Conservation (phyloP, 495 filamentous ascomycete genomes). For the Neurospora intermedia region DNA sequence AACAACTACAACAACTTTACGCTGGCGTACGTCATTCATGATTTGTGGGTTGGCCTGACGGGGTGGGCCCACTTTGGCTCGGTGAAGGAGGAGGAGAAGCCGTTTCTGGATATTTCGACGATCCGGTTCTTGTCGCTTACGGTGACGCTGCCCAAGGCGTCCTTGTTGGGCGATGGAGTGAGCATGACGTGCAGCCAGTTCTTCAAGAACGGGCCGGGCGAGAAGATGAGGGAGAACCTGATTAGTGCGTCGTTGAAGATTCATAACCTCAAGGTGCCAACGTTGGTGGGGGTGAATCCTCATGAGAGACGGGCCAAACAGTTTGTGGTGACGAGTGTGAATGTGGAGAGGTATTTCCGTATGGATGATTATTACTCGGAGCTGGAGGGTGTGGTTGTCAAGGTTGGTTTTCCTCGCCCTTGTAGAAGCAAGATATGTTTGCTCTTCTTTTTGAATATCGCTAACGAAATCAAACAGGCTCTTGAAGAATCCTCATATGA, state of each 20-base stretch:
- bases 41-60: slow-evolving; percentile 23
- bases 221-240: slow-evolving; percentile 11
- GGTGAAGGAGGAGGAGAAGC: not conserved
- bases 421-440: too few species aligned
- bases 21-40: slow-evolving; percentile 18
- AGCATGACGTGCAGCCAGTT: slow-evolving; percentile 29
- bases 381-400: slow-evolving; percentile 38
- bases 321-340: slow-evolving; percentile 43
- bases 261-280: slow-evolving; percentile 42
- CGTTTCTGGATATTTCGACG: slow-evolving; percentile 14
- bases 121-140: slow-evolving; percentile 30
- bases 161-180: slow-evolving; percentile 37
- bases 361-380: slow-evolving; percentile 33
- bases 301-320: slow-evolving; percentile 50
- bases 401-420: slow-evolving; percentile 18
- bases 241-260: slow-evolving; percentile 21
- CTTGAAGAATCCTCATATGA: slow-evolving; percentile 48
- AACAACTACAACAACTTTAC: slow-evolving; percentile 5
- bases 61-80: slow-evolving; percentile 7
- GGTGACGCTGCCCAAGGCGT: slow-evolving; percentile 41
- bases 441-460: not conserved
- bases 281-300: slow-evolving; percentile 48
- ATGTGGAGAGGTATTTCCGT: slow-evolving; percentile 35
- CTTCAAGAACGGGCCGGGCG: slow-evolving; percentile 11
- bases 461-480: slow-evolving; percentile 25